phyloP scores from a whole-genome alignment of 2,329 filamentous ascomycete species.

The Ceratocystis destructans region DNA sequence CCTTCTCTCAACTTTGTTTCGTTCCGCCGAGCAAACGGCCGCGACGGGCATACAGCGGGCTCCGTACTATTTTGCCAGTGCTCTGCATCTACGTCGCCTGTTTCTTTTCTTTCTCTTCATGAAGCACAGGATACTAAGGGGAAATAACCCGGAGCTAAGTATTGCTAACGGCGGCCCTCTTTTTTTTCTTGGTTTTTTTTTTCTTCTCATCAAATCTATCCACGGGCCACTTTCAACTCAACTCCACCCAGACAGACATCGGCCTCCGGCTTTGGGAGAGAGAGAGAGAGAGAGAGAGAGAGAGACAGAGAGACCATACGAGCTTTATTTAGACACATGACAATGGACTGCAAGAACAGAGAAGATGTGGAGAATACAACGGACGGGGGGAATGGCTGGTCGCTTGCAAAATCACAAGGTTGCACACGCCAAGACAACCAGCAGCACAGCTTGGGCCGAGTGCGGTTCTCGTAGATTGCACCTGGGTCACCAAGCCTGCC shows the following conservation, averaged over 20 bases:
- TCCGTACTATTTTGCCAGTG: neutral
- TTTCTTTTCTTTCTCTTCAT: neutral
- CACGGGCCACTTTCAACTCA: too few species aligned
- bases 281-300: neutral
- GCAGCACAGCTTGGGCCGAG: neutral
- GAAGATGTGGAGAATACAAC: too few species aligned
- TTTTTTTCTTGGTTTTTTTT: neutral
- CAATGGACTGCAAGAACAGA: neutral
- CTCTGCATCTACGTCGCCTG: neutral
- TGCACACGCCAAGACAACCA: neutral
- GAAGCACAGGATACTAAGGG: neutral
- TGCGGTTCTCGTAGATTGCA: neutral
- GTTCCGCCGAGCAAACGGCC: conserved; percentile 4
- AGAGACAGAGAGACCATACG: neutral
- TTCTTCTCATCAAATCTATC: neutral
- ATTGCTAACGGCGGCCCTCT: too few species aligned
- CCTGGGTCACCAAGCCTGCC: neutral
- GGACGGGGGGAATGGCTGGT: neutral
- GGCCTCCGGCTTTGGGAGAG: neutral
- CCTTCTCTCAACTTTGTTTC: neutral
- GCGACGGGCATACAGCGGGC: neutral
- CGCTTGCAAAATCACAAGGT: neutral
- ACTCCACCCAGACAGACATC: neutral
- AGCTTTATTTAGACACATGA: neutral
- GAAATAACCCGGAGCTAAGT: neutral